Percentiles rank a stretch among this genome's conserved stretches.
Conservation (phyloP, 495 filamentous ascomycete species). For the Baudoinia panamericana region DNA sequence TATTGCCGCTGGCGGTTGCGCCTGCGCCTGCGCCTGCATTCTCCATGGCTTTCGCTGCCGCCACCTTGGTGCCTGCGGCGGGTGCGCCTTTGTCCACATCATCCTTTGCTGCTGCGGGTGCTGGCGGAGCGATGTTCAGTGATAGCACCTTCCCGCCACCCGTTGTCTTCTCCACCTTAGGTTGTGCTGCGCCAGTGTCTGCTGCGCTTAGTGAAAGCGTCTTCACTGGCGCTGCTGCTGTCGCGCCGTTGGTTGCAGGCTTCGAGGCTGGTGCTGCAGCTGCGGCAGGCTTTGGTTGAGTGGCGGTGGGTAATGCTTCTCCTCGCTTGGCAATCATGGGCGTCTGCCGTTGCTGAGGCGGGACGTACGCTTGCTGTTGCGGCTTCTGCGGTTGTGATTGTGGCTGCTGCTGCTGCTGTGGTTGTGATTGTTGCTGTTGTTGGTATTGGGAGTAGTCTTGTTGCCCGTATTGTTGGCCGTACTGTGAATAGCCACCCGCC, state of each 20-base stretch:
- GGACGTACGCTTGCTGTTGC: constrained; percentile 31
- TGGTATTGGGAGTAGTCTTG: constrained; percentile 28
- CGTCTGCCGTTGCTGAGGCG: constrained; percentile 36
- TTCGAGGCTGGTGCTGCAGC: constrained; percentile 34
- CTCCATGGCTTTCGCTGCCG: constrained; percentile 69
- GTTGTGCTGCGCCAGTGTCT: constrained; percentile 29
- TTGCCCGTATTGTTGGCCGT: constrained; percentile 40
- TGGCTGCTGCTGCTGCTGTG: constrained; percentile 41
- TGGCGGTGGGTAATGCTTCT: constrained; percentile 25
- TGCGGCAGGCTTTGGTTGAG: constrained; percentile 16
- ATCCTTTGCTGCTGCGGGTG: constrained; percentile 31
- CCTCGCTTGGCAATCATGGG: constrained; percentile 60
- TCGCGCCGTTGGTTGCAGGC: constrained; percentile 31
- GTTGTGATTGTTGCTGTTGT: constrained; percentile 43
- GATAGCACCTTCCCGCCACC: constrained; percentile 26
- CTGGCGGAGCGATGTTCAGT: constrained; percentile 12
- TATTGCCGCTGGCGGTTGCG: constrained; percentile 49
- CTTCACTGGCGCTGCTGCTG: constrained; percentile 47
- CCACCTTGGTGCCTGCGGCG: constrained; percentile 50
- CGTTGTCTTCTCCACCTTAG: constrained; percentile 37
- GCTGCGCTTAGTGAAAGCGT: constrained; percentile 52
- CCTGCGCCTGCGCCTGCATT: constrained; percentile 52
- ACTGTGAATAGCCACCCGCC: constrained; percentile 35
- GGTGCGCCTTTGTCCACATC: constrained; percentile 44
- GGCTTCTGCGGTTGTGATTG: constrained; percentile 41